Evolutionary conservation across 1,284 basidiomycete genomes (phyloP), one percentile per base, ranked within the genome.

Genomic region (Sporisorium sorghi): DNA sequence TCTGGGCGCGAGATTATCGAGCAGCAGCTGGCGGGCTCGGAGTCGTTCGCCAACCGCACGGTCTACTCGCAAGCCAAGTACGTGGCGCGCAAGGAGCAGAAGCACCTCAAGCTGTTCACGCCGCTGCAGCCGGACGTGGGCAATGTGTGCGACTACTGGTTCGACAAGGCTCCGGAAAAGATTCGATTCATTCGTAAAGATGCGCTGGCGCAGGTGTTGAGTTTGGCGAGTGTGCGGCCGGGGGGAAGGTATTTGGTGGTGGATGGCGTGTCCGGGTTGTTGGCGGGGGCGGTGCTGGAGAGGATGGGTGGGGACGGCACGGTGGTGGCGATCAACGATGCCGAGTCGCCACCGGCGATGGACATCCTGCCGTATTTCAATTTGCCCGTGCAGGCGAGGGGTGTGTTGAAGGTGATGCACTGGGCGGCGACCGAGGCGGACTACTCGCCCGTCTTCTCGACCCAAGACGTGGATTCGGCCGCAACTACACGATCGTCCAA

Each of bases 331-430:
- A 90, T 99, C 79, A 93, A 91, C 79, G 93, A 97, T 75, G 89
- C 91, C 33, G 96, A 98, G 81, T 93, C 92, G 3, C 94, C 96
- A 7, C 96, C 97, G 11, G 91, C 93, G 37, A 94, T 94, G 84
- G 93, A 93, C 39, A 89, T 95, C 21, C 85, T 96, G 82, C 87
- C 88, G 2, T 97, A 97, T 84, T 93, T 95, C 79, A 87, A 89
- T 26, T 87, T 89, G 63, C 76, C 73, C 2, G 15, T 55, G 0
- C 87, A 90, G 57, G 57, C 64, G 11, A 73, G 55, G 7, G 33
- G 44, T 11, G 66, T 77, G 5, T 65, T 80, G 24, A 72, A 68
- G 30, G 58, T 75, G 5, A 53, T 80, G 51, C 69, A 81, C 40
- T 81, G 79, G 79, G 79, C 79, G 0, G 73, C 77, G 5, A 81